Evolutionary conservation across 1,139 yeast species (phyloP).

Genomic region (Kluyveromyces marxianus): DNA sequence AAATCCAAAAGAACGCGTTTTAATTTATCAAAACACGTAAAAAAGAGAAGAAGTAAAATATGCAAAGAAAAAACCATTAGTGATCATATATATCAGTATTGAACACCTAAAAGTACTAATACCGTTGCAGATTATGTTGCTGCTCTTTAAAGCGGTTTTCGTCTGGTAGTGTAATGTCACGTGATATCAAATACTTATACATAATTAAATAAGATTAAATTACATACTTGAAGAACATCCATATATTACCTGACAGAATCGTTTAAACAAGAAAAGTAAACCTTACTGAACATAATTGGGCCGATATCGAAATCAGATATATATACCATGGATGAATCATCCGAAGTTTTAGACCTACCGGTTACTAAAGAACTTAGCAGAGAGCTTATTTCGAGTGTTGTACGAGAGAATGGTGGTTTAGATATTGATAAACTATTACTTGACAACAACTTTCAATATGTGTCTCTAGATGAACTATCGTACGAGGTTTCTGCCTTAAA

Average conservation of each 20-base stretch:
- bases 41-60: background rate
- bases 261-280: background rate
- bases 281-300: background rate
- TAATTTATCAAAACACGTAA: background rate
- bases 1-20: background rate
- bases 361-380: constrained; percentile 22
- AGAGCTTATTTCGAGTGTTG: constrained; percentile 20
- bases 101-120: no score
- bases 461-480: constrained; percentile 24
- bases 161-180: no score
- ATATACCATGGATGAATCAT: constrained; percentile 16
- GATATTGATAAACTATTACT: constrained; percentile 25
- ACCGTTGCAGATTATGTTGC: background rate
- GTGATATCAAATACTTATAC: no score
- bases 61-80: background rate
- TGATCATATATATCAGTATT: no score
- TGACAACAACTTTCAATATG: constrained; percentile 26
- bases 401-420: constrained; percentile 13
- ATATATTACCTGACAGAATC: no score
- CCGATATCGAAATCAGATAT: no score
- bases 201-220: no score
- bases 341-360: constrained; percentile 23
- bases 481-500: constrained; percentile 21
- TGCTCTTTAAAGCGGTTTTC: no score
- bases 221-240: no score